phyloP scores from a whole-genome alignment of 257 asterid species.

The Solanum chiquidenum region DNA sequence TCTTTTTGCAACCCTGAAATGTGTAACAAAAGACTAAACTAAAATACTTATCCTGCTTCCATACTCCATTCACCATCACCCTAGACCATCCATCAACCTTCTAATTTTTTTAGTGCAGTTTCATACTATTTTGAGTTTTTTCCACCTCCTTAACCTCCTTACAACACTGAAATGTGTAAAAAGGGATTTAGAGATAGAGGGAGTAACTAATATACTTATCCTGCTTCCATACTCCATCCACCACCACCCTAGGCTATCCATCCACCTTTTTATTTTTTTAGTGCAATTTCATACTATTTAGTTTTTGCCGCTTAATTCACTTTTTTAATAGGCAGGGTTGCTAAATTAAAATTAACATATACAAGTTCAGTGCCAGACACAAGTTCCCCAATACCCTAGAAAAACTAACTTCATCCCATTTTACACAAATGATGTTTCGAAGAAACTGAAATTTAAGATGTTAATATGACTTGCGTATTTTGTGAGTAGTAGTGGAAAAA shows the following conservation, averaged over 20 bases:
- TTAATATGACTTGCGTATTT: background rate
- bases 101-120: background rate
- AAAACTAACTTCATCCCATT: background rate
- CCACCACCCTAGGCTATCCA: background rate
- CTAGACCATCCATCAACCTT: background rate
- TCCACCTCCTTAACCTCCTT: background rate
- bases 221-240: background rate
- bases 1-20: background rate
- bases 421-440: background rate
- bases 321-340: background rate
- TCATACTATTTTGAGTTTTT: background rate
- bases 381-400: background rate
- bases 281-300: background rate
- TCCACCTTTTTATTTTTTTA: background rate
- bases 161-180: background rate
- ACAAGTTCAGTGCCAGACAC: background rate
- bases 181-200: background rate
- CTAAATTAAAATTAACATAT: background rate
- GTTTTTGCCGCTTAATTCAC: background rate
- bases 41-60: background rate
- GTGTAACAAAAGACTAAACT: background rate
- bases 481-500: background rate
- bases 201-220: background rate
- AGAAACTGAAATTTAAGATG: background rate
- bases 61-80: background rate